A percentile compares a stretch with the other conserved stretches of the same genome.
Conservation (phyloP, 768 basidiomycete genomes). For the Amanita brunnescens region DNA sequence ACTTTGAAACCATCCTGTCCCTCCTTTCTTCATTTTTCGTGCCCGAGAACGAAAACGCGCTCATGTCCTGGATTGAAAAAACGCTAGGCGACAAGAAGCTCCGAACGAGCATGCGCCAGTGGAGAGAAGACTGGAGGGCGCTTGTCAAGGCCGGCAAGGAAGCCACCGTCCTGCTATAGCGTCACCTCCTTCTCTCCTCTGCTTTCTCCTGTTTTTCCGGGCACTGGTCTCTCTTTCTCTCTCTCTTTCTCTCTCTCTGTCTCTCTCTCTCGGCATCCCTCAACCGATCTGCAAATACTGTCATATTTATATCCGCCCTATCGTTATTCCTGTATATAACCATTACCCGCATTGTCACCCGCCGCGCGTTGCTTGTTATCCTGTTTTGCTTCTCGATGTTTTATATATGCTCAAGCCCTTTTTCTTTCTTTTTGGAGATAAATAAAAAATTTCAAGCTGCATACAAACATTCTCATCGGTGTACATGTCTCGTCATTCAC, state of each 20-base stretch:
- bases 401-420: background rate
- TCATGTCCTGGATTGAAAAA: slow-evolving; percentile 76
- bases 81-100: slow-evolving; percentile 54
- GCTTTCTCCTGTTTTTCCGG: background rate
- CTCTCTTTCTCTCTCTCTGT: background rate
- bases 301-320: background rate
- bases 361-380: background rate
- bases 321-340: slow-evolving; percentile 6
- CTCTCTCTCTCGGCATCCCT: background rate
- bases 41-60: slow-evolving; percentile 78
- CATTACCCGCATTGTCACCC: background rate
- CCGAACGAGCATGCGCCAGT: slow-evolving; percentile 55
- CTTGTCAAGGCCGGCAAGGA: slow-evolving; percentile 63
- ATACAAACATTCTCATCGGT: too few species aligned
- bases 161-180: slow-evolving; percentile 46
- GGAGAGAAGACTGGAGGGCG: slow-evolving; percentile 75
- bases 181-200: background rate
- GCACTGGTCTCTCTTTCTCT: background rate
- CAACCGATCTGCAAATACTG: background rate
- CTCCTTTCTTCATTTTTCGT: slow-evolving; percentile 92
- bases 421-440: too few species aligned
- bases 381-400: background rate
- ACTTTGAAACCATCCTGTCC: slow-evolving; percentile 88
- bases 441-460: too few species aligned
- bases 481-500: slow-evolving; percentile 1